Evolutionary conservation across 176 grass and related monocot genomes (phyloP).

Genomic region (Bothriochloa decipiens): DNA sequence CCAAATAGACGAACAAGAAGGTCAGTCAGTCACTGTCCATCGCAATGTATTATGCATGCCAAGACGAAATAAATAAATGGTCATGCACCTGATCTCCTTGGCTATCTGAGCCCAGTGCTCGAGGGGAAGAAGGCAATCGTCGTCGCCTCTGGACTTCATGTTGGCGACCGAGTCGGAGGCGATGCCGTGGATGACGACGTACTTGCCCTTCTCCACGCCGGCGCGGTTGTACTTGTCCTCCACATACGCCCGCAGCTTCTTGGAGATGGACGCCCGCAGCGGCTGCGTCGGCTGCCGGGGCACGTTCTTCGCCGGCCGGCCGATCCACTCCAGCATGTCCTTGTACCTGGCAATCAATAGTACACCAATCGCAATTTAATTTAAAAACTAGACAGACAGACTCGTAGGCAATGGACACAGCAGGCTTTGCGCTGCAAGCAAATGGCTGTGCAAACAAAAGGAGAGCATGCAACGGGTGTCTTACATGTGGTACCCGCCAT

Average conservation of each 20-base stretch:
- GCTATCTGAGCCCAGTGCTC: slow-evolving; percentile 74
- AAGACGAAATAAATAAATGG: background rate
- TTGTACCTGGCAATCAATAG: slow-evolving; percentile 55
- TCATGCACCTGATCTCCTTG: slow-evolving; percentile 63
- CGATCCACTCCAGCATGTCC: slow-evolving; percentile 82
- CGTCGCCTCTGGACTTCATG: slow-evolving; percentile 81
- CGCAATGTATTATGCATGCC: background rate
- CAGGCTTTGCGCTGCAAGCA: background rate
- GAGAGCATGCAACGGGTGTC: background rate
- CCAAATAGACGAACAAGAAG: background rate
- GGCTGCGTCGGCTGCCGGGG: slow-evolving; percentile 60
- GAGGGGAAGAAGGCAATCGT: slow-evolving; percentile 74
- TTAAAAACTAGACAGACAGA: background rate
- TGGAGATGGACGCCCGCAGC: slow-evolving; percentile 82
- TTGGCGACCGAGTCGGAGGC: slow-evolving; percentile 82
- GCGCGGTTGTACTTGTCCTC: slow-evolving; percentile 68
- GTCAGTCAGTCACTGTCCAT: background rate
- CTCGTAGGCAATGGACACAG: background rate
- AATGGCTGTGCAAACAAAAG: no score
- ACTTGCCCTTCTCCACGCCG: slow-evolving; percentile 75
- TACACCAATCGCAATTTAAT: no score
- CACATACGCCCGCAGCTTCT: slow-evolving; percentile 74
- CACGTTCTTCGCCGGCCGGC: slow-evolving; percentile 62
- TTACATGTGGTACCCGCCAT: slow-evolving; percentile 85
- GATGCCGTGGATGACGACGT: slow-evolving; percentile 83